These are phyloP conservation scores for Malus asiatica DNA, from an alignment of 306 rosid species.

Conservation along the genomic window DNA sequence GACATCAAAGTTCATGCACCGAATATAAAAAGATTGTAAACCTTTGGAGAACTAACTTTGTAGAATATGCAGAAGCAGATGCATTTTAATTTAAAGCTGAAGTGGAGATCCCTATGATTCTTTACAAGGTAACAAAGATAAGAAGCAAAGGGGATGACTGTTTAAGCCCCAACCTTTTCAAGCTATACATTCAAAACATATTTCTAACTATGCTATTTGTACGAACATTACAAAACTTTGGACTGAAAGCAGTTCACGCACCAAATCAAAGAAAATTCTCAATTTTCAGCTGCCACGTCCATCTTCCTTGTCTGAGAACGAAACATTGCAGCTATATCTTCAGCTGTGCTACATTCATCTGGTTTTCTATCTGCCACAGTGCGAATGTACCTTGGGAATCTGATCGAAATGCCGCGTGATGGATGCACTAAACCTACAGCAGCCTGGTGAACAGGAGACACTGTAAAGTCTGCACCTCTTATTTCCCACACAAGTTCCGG, in stretches of 20 bases:
- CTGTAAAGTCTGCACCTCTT: slow-evolving; percentile 81
- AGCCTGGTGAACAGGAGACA: slow-evolving; percentile 87
- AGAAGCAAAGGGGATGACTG: background rate
- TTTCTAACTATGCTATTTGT: background rate
- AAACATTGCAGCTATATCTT: slow-evolving; percentile 70
- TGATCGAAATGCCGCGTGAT: slow-evolving; percentile 79
- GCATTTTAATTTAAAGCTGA: no score
- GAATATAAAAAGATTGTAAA: no score
- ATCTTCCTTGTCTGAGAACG: slow-evolving; percentile 73
- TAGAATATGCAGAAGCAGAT: no score
- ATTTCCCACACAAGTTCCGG: slow-evolving; percentile 77
- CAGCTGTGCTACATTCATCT: slow-evolving; percentile 74
- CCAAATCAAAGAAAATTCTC: background rate
- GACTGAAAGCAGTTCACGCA: background rate
- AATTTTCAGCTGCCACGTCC: slow-evolving; percentile 48
- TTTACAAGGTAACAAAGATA: background rate
- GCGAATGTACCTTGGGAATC: slow-evolving; percentile 71
- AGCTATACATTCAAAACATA: background rate
- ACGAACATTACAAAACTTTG: background rate
- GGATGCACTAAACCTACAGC: slow-evolving; percentile 77
- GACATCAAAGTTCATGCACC: no score
- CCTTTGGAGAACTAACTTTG: no score
- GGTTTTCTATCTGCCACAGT: slow-evolving; percentile 55
- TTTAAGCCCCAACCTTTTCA: background rate
- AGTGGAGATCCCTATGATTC: no score